phyloP scores from a whole-genome alignment of 2,329 filamentous ascomycete genomes.

The Cyphellophora europaea region DNA sequence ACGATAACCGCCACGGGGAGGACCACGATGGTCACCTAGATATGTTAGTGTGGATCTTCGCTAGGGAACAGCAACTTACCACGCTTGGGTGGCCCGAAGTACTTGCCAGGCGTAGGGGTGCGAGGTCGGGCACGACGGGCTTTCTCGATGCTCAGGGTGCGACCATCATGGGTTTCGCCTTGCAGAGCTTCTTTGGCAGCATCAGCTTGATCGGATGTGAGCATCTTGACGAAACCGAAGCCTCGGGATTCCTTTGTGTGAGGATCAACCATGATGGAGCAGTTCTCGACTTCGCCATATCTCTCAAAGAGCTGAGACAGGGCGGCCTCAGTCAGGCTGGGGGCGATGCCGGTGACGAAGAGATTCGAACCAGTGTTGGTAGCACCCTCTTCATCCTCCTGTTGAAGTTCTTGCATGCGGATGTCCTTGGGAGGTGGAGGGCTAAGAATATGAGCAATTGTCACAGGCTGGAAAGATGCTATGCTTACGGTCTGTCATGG shows the following conservation, averaged over 20 bases:
- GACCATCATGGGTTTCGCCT: constrained; percentile 88
- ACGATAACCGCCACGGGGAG: constrained; percentile 26
- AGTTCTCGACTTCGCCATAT: constrained; percentile 97
- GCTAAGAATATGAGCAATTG: constrained; percentile 23
- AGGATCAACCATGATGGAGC: constrained; percentile 98
- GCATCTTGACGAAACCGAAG: constrained; percentile 99
- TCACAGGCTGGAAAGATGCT: constrained; percentile 2
- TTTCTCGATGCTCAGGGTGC: constrained; percentile 97
- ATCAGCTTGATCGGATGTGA: constrained; percentile 87
- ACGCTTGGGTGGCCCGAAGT: constrained; percentile 96
- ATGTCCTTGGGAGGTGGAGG: constrained; percentile 36
- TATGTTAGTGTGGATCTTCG: constrained; percentile 6
- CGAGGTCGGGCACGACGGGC: constrained; percentile 88
- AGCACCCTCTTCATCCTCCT: constrained; percentile 57
- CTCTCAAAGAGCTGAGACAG: constrained; percentile 95
- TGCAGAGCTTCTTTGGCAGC: constrained; percentile 94
- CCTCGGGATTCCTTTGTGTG: constrained; percentile 98
- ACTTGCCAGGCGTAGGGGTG: constrained; percentile 95
- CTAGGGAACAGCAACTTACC: constrained; percentile 49
- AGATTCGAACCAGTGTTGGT: constrained; percentile 94
- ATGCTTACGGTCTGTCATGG: constrained; percentile 43
- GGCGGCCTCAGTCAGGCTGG: constrained; percentile 78
- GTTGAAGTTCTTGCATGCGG: constrained; percentile 27
- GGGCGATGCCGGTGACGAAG: constrained; percentile 97
- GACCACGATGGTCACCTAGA: constrained; percentile 35